Evolutionary conservation across 2,329 filamentous ascomycete species (phyloP).

Genomic region (Xylaria sp.): DNA sequence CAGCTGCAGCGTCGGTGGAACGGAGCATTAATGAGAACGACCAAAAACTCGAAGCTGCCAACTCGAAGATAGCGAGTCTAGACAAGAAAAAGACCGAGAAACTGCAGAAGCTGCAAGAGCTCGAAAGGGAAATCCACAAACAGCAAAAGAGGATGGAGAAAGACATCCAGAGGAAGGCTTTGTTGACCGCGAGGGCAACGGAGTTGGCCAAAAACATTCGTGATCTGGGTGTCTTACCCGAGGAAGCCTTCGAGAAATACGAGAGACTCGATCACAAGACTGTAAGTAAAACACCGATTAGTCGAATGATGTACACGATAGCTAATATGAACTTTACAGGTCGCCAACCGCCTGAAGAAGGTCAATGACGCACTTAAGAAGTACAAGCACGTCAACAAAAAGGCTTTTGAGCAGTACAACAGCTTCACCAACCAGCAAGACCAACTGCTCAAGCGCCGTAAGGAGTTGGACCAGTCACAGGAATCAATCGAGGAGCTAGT

Average conservation of each 20-base stretch:
- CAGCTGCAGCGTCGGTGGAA: slow-evolving; percentile 68
- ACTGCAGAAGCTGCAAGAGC: slow-evolving; percentile 73
- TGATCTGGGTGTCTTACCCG: slow-evolving; percentile 87
- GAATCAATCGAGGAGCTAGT: slow-evolving; percentile 90
- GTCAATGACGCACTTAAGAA: slow-evolving; percentile 94
- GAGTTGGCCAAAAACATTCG: slow-evolving; percentile 89
- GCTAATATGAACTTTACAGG: slow-evolving; percentile 44
- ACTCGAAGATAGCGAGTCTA: slow-evolving; percentile 41
- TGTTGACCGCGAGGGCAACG: slow-evolving; percentile 73
- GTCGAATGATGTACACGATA: slow-evolving; percentile 5
- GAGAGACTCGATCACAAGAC: slow-evolving; percentile 78
- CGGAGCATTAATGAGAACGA: slow-evolving; percentile 76
- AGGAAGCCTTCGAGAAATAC: slow-evolving; percentile 92
- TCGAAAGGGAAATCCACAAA: slow-evolving; percentile 77
- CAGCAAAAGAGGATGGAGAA: slow-evolving; percentile 91
- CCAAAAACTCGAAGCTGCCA: slow-evolving; percentile 63
- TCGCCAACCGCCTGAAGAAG: slow-evolving; percentile 75
- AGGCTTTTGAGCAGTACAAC: slow-evolving; percentile 98
- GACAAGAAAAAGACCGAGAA: slow-evolving; percentile 59
- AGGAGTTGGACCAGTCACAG: slow-evolving; percentile 85
- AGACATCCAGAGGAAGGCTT: slow-evolving; percentile 83
- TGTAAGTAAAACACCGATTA: slow-evolving; percentile 49
- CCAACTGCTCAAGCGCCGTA: slow-evolving; percentile 78
- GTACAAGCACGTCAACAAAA: slow-evolving; percentile 98
- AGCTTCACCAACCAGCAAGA: slow-evolving; percentile 94